Evolutionary conservation across 495 filamentous ascomycete genomes (phyloP).

Genomic region (Penicillium arizonense): DNA sequence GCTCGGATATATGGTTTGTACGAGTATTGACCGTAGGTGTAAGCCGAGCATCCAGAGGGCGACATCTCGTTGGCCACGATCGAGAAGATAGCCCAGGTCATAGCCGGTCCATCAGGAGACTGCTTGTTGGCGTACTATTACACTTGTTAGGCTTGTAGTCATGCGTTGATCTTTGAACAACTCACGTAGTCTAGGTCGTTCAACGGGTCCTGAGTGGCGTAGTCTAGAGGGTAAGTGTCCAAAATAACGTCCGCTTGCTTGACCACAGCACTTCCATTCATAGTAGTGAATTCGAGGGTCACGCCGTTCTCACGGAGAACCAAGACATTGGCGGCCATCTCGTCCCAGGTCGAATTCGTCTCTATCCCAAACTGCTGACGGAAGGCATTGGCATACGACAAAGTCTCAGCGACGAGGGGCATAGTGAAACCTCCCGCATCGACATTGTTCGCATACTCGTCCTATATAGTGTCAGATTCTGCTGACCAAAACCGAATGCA

Average conservation of each 20-base stretch:
- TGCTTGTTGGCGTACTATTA: conserved; percentile 60
- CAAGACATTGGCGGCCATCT: conserved; percentile 52
- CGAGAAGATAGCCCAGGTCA: conserved; percentile 67
- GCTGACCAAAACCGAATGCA: neutral
- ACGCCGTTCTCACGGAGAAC: conserved; percentile 58
- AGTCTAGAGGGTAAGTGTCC: conserved; percentile 57
- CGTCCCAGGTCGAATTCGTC: conserved; percentile 48
- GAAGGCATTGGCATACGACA: conserved; percentile 54
- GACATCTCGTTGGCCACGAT: conserved; percentile 59
- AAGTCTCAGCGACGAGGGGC: conserved; percentile 61
- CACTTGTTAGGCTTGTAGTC: neutral
- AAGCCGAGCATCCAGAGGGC: conserved; percentile 59
- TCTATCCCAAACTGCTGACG: conserved; percentile 53
- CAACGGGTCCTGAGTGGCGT: conserved; percentile 49
- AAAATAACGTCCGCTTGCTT: conserved; percentile 68
- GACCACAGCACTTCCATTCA: conserved; percentile 61
- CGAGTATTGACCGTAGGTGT: conserved; percentile 61
- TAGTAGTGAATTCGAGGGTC: conserved; percentile 66
- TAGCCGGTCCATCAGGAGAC: conserved; percentile 61
- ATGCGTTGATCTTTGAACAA: neutral
- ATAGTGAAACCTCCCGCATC: conserved; percentile 74
- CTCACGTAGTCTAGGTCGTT: conserved; percentile 57
- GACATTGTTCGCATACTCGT: conserved; percentile 72
- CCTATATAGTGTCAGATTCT: conserved; percentile 28
- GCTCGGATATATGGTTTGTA: conserved; percentile 50